Conservation (phyloP, 768 basidiomycete genomes). For the Phanerochaete carnosa region DNA sequence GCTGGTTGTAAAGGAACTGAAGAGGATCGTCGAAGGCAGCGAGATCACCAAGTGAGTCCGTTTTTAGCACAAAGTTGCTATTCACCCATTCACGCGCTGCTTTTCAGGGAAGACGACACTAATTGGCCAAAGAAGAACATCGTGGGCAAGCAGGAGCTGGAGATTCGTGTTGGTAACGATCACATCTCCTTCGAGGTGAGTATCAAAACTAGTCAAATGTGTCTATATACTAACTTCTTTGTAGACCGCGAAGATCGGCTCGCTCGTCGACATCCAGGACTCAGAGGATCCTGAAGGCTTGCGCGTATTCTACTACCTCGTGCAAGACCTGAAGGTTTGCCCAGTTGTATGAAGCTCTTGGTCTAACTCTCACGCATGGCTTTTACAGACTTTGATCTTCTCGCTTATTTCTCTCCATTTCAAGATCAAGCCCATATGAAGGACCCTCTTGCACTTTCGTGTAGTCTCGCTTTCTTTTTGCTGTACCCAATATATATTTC, state of each 20-base stretch:
- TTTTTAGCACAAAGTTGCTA: no score
- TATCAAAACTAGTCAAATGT: not conserved
- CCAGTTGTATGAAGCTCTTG: not conserved
- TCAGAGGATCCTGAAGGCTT: slow-evolving; percentile 97
- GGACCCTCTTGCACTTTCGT: not conserved
- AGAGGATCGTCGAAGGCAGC: slow-evolving; percentile 87
- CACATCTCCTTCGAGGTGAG: slow-evolving; percentile 96
- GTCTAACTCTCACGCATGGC: not conserved
- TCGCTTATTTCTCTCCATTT: slow-evolving; percentile 98
- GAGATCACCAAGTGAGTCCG: slow-evolving; percentile 93
- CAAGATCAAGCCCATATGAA: slow-evolving; percentile 98
- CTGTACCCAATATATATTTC: not conserved
- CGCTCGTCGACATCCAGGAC: slow-evolving; percentile 93
- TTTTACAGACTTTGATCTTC: slow-evolving; percentile 87
- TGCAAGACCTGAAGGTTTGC: slow-evolving; percentile 92
- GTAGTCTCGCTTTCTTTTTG: not conserved
- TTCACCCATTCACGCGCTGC: not conserved
- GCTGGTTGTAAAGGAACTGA: slow-evolving; percentile 89
- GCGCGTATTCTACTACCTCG: slow-evolving; percentile 96
- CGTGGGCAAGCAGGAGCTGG: slow-evolving; percentile 96
- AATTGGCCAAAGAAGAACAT: slow-evolving; percentile 99
- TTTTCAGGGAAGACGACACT: slow-evolving; percentile 90
- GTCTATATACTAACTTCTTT: not conserved
- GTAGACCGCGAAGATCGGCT: slow-evolving; percentile 97
- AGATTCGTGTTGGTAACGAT: slow-evolving; percentile 90